Conservation (phyloP, 2,329 filamentous ascomycete genomes). For the Apiospora koreana region DNA sequence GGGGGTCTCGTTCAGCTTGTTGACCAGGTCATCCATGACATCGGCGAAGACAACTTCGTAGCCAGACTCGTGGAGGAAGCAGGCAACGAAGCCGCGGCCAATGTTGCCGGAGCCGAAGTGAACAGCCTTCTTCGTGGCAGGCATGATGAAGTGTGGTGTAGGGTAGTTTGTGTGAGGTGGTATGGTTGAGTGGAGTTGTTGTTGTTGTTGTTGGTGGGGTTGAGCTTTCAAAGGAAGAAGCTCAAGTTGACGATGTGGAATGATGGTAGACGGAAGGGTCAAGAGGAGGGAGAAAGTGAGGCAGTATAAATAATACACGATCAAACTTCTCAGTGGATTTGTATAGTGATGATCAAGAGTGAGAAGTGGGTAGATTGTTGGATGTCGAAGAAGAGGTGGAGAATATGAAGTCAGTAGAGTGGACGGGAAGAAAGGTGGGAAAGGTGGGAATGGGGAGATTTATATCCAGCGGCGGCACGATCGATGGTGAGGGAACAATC, state of each 20-base stretch:
- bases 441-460: constrained; percentile 6
- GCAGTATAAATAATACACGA: constrained; percentile 5
- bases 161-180: not conserved
- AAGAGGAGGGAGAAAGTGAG: not conserved
- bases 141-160: not conserved
- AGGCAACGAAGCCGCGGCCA: constrained; percentile 82
- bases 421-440: not conserved
- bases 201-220: no score
- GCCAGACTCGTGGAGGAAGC: constrained; percentile 91
- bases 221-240: not conserved
- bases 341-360: not conserved
- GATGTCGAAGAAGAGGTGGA: not conserved
- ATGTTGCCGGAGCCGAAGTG: constrained; percentile 89
- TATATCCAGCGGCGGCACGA: not conserved
- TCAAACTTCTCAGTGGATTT: not conserved
- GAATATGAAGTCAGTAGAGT: constrained; percentile 1
- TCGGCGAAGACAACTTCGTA: constrained; percentile 97
- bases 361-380: constrained; percentile 2
- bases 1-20: constrained; percentile 71
- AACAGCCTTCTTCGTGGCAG: constrained; percentile 53
- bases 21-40: constrained; percentile 82
- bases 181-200: not conserved
- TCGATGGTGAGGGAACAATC: constrained; percentile 3
- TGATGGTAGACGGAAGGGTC: not conserved
- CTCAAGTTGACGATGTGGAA: not conserved